Base-by-base conservation (phyloP, 139 green algal species). In the Coccomyxa sp. region DNA sequence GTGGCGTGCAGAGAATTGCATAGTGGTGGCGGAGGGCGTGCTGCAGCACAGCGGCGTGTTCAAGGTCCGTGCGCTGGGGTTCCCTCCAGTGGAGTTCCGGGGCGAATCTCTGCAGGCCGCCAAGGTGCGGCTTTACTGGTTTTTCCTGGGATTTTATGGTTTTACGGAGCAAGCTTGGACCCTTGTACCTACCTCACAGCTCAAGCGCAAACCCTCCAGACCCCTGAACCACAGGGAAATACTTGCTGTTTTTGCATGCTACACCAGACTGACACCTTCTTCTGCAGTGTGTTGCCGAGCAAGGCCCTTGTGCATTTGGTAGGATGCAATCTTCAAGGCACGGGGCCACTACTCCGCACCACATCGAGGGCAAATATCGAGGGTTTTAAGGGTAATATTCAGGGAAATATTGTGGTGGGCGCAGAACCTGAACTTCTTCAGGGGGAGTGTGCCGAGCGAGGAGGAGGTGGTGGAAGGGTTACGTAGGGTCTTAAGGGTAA, bases 381-480 rank as follows among this genome's bases (percentile, higher is more conserved):
- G 38, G 38, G 38, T 7, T 7, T 11, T 51, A 51, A 3, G 7
- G 38, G 38, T 11, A 51, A 51, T 51, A 57, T 51, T 7, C 38
- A 71, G 21, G 18, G 1, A 45, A 27, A 79, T n/a, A 51, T 51
- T 51, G 0, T 32, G 25, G 23, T 80, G 58, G 9, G 59, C 82
- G 81, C 89, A 96, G 87, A 90, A 90, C 13, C 82, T 97, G 7
- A 92, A 98, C 82, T 91, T 98, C 67, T 98, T 98, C 85, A 94
- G 95, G 13, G 95, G 90, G 13, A 67, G 63, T 10, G 67, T 51
- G 7, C 82, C 95, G 13, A 80, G 74, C 15, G 58, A 77, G 28
- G 87, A 90, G 23, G 86, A 91, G 23, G 23, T 87, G n/a, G 78
- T 59, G 15, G 13, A 81, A 79, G 23, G 76, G 32, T 58, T 80